phyloP scores from a whole-genome alignment of 768 basidiomycete species.

The Pleurotus salmoneostramineus region DNA sequence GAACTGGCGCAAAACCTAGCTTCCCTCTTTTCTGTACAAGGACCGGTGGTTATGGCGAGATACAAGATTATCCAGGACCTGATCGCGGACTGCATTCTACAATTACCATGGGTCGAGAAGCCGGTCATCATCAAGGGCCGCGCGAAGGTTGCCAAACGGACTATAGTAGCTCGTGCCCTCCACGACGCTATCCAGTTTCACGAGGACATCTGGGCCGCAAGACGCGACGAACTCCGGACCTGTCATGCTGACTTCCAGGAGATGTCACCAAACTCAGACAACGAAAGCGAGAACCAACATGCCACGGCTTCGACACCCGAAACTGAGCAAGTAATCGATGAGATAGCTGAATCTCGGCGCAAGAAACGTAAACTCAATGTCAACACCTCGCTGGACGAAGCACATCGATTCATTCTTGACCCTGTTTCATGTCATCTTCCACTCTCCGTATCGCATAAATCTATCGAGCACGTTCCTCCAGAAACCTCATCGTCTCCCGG shows the following conservation, averaged over 20 bases:
- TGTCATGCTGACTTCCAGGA: conserved; percentile 31
- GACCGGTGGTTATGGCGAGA: conserved; percentile 58
- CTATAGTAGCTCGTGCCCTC: conserved; percentile 61
- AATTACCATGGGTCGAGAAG: conserved; percentile 73
- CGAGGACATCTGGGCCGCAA: conserved; percentile 53
- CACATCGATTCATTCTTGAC: conserved; percentile 54
- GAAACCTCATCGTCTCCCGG: background rate
- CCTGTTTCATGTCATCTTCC: conserved; percentile 39
- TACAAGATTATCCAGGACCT: conserved; percentile 65
- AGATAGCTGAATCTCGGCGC: conserved; percentile 10
- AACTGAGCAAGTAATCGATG: conserved; percentile 1
- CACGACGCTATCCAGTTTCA: conserved; percentile 70
- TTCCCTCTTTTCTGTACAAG: conserved; percentile 42
- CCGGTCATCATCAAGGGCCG: conserved; percentile 48
- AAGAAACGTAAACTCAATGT: conserved; percentile 28
- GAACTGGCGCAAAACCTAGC: conserved; percentile 60
- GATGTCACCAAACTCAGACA: conserved; percentile 11
- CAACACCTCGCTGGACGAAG: conserved; percentile 33
- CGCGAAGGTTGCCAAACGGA: conserved; percentile 59
- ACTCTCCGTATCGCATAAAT: conserved; percentile 4
- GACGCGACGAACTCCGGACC: conserved; percentile 29
- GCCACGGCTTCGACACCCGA: background rate
- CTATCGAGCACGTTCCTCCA: conserved; percentile 1
- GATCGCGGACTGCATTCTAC: conserved; percentile 53
- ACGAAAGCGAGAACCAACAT: conserved; percentile 5